Conservation (phyloP, 176 grass and related monocot species). For the Zea mays region DNA sequence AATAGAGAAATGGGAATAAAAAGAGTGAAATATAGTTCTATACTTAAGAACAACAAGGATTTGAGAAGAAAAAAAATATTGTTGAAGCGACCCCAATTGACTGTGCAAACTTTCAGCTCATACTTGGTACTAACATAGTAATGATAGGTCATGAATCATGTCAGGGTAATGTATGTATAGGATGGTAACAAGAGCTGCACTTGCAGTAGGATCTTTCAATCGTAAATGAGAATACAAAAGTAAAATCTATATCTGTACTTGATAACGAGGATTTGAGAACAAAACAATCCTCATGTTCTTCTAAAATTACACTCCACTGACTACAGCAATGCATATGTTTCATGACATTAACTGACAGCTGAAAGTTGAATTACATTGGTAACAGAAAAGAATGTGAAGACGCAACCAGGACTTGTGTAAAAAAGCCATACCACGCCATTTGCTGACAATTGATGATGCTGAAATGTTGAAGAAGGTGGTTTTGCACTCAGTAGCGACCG, state of each 20-base stretch:
- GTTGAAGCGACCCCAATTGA: background rate
- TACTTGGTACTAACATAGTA: background rate
- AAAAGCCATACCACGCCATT: constrained; percentile 72
- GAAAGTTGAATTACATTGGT: background rate
- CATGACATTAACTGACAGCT: background rate
- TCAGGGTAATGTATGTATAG: background rate
- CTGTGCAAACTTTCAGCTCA: background rate
- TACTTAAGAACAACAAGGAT: no score
- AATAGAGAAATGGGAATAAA: no score
- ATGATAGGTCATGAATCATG: background rate
- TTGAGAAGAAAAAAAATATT: background rate
- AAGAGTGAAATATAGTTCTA: no score
- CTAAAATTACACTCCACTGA: background rate
- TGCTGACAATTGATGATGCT: constrained; percentile 96
- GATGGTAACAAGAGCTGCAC: background rate
- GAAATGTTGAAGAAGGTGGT: constrained; percentile 99
- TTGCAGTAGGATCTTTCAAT: background rate
- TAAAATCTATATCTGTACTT: background rate
- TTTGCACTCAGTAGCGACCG: constrained; percentile 90
- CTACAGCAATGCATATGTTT: constrained; percentile 1
- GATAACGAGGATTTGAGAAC: background rate
- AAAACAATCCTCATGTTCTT: background rate
- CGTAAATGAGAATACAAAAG: background rate
- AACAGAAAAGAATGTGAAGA: background rate
- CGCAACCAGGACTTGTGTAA: background rate